A percentile compares a stretch with the other conserved stretches of the same genome.
These are phyloP conservation scores for Fusarium zealandicum DNA, from an alignment of 2,329 filamentous ascomycete genomes.

Conservation along the genomic window DNA sequence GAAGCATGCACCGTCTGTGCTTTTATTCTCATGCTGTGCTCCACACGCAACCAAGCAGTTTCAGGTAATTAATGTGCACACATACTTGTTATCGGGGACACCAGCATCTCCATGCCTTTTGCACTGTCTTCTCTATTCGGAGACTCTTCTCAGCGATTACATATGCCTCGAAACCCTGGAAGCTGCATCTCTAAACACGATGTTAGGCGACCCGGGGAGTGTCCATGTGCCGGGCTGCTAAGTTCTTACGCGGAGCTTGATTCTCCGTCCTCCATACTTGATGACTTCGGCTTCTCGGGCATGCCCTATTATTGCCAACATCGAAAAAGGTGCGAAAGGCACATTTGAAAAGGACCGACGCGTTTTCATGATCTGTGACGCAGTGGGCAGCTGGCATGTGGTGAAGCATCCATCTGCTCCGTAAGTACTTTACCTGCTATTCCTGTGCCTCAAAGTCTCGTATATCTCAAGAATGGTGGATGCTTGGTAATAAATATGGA, in stretches of 20 bases:
- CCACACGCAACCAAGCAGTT: slow-evolving; percentile 31
- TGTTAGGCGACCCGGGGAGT: slow-evolving; percentile 1
- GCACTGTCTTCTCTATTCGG: slow-evolving; percentile 8
- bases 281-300: background rate
- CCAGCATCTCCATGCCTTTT: slow-evolving; percentile 20
- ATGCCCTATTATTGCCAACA: too few relatives aligned
- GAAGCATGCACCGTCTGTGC: slow-evolving; percentile 33
- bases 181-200: slow-evolving; percentile 5
- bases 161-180: background rate
- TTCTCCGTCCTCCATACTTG: background rate
- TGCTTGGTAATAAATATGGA: too few relatives aligned
- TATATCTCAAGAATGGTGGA: too few relatives aligned
- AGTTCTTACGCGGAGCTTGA: background rate
- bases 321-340: background rate
- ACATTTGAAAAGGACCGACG: background rate
- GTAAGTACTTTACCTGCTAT: too few relatives aligned
- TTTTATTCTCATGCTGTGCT: slow-evolving; percentile 10
- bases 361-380: too few relatives aligned
- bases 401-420: too few relatives aligned
- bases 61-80: slow-evolving; percentile 14
- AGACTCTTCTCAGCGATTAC: background rate
- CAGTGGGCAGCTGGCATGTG: too few relatives aligned
- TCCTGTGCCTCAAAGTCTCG: too few relatives aligned
- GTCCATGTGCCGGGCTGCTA: background rate
- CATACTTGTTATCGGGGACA: slow-evolving; percentile 8